Evolutionary conservation across 1,139 yeast species (phyloP), one percentile per base, ranked within the genome.

Genomic region (Kodamaea alishanica): DNA sequence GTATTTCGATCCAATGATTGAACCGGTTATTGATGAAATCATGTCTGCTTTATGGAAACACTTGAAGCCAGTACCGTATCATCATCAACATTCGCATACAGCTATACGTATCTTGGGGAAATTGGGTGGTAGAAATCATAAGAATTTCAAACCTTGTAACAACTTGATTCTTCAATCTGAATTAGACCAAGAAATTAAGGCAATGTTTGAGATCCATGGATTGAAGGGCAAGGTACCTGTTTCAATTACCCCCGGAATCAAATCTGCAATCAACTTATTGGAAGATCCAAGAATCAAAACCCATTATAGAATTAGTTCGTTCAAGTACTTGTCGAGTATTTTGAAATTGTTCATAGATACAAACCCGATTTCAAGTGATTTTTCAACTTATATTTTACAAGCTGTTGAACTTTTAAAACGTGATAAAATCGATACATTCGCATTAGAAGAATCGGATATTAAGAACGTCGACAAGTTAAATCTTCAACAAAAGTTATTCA

Each of bases 1-100:
- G 53, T 94, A 89, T 60, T 89, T 94, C 58, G 98, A 94, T 54
- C 98, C 98, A 1, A 88, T 92, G 57, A 81, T 94, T 45, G 97
- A 89, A 53, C 97, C 98, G 0, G 97, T 89, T 1, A 80, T 90
- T 45, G 94, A 86, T 43, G 97, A 92, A 50, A 89, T 94, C 2
- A 85, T 89, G 88, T 81, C 84, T 25, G 96, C 97, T 0, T 67
- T 94, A 33, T 94, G 97, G 94, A 84, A 80, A 47, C 95, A 92
- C 50, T 65, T 94, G 48, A 83, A 83, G 48, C 98, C 98, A 1
- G 76, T 89, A 30, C 98, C 98, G 0, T 89, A 89, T 57, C 86
- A 82, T 48, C 97, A 89, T 48, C 92, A 84, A 53, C 96, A 90
- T 51, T 84, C 96, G 15, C 99, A 94, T 55, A 88, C 96, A 0